Percentiles rank a stretch among this genome's conserved stretches.
phyloP scores from a whole-genome alignment of 2,329 filamentous ascomycete genomes.

The Ophiostoma himal-ulmi region DNA sequence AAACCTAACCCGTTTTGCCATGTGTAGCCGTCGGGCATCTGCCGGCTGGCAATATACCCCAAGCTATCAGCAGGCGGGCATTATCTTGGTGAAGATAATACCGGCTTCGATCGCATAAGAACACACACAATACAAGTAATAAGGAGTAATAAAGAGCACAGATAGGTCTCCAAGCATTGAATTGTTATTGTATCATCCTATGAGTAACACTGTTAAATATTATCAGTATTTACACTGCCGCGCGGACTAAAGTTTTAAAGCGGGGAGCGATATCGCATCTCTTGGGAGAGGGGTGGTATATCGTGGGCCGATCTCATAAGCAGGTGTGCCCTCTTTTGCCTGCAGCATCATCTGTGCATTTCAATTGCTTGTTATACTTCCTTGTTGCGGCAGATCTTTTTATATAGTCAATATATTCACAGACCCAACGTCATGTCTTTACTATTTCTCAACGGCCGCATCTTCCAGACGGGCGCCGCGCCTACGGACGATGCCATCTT shows the following conservation, averaged over 20 bases:
- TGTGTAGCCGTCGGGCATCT: not conserved
- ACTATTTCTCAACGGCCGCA: conserved; percentile 43
- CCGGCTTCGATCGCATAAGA: not conserved
- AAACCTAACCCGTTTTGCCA: not conserved
- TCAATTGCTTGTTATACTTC: not conserved
- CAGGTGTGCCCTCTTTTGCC: not conserved
- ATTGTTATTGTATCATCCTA: not conserved
- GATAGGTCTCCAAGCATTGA: not conserved
- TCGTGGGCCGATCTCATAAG: not conserved
- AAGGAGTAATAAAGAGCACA: not conserved
- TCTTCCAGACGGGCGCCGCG: conserved; percentile 36
- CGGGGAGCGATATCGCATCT: conserved; percentile 1
- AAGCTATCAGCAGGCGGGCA: not conserved
- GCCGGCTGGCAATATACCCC: not conserved
- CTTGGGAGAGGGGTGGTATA: not conserved
- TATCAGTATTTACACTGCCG: not conserved
- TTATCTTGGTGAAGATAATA: not conserved
- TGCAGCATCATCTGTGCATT: not conserved
- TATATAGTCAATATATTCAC: not conserved
- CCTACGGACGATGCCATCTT: conserved; percentile 32
- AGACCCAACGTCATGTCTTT: conserved; percentile 7
- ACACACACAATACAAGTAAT: not conserved
- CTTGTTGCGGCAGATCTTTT: not conserved
- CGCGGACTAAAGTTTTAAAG: not conserved
- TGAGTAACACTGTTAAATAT: not conserved